Evolutionary conservation across 164 flowering plant species (phyloP), one percentile per base, ranked within the genome.

Genomic region (Magnolia sinica): DNA sequence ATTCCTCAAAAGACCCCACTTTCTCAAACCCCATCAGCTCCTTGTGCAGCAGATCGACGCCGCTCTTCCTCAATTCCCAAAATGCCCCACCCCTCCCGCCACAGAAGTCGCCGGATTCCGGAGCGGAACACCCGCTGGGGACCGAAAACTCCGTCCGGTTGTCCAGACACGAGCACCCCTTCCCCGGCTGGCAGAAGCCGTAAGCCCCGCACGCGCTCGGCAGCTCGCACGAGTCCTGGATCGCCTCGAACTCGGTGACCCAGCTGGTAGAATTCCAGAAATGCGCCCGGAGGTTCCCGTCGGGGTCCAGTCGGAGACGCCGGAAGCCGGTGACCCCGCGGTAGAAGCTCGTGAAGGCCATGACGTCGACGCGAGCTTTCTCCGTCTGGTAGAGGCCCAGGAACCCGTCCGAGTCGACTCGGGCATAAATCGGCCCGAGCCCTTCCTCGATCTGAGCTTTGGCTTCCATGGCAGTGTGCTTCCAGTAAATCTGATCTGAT

Each of bases 251-350:
- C 64, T 89, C 89, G 71, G 80, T 13, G 0, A 82, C 80, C 99
- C 99, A 96, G 7, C 19, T 71, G 10, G 89, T 81, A 6, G 90
- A 90, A 73, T 85, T 80, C 98, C 97, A 96, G 76, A 78, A 90
- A 61, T 91, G 91, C 1, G 82, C 97, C 76, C 85, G 90, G 45
- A 96, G 85, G 76, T 96, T 92, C 8, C 99, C 99, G 74, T 96
- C 98, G 1, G 86, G 67, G 80, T 94, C 99, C 8, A 96, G 50
- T 55, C 89, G 87, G 79, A 93, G 55, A 16, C 84, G 80, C 0
- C 91, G 82, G 73, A 88, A 73, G 2, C 92, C 90, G 2, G 91
- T 88, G 14, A 82, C 52, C 23, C 77, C 73, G 66, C 87, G 82
- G 31, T 91, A 88, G 77, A 84, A 96, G 59, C 79, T 91, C 83